These are phyloP conservation scores for Ramaria sp. DNA, from an alignment of 768 basidiomycete species.

Conservation along the genomic window DNA sequence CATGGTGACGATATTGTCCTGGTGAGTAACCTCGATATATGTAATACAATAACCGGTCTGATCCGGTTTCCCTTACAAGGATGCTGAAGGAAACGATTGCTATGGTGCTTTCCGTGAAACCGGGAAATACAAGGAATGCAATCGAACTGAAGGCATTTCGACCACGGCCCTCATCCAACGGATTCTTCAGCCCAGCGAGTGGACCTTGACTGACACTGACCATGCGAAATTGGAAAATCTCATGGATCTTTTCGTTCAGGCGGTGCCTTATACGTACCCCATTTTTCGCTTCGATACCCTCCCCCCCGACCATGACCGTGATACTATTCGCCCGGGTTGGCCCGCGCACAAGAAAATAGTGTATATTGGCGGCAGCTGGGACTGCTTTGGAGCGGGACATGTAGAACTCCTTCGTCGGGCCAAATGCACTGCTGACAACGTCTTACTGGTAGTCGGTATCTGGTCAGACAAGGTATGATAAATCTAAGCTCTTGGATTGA, in stretches of 20 bases:
- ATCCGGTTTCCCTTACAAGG: neutral
- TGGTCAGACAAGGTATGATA: constrained; percentile 9
- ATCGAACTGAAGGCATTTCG: constrained; percentile 13
- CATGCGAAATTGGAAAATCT: neutral
- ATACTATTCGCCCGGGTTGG: neutral
- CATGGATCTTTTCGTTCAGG: constrained; percentile 1
- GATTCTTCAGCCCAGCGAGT: neutral
- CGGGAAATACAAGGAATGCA: constrained; percentile 11
- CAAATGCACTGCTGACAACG: neutral
- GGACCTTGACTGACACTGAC: neutral
- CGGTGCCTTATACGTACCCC: neutral
- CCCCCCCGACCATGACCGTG: neutral
- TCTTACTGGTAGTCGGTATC: constrained; percentile 7
- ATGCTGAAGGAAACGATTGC: constrained; percentile 11
- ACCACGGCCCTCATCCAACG: constrained; percentile 11
- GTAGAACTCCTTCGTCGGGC: constrained; percentile 9
- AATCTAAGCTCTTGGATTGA: neutral
- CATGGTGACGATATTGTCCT: constrained; percentile 12
- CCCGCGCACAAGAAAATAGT: neutral
- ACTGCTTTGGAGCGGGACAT: constrained; percentile 12
- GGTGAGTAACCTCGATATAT: neutral
- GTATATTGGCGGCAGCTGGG: constrained; percentile 11
- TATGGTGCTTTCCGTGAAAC: constrained; percentile 8
- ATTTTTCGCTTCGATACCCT: neutral
- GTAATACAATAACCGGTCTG: neutral